These are phyloP conservation scores for Gnetum montanum DNA, from an alignment of 75 land plant genomes.

Conservation along the genomic window DNA sequence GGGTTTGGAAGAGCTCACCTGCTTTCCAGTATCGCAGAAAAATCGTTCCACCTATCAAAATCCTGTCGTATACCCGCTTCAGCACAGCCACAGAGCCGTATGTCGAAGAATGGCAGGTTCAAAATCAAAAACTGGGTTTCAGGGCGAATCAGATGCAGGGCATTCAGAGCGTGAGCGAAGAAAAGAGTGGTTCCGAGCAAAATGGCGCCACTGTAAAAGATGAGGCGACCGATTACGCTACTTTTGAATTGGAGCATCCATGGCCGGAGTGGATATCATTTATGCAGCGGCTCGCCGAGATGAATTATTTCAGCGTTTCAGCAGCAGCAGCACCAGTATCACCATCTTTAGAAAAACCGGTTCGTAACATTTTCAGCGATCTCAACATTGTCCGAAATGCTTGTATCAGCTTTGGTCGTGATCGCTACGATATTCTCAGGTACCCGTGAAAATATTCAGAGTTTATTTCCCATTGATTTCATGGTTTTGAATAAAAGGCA, in stretches of 20 bases:
- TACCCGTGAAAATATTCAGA: too few relatives aligned
- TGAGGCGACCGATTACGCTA: constrained; percentile 2
- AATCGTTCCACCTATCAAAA: neutral
- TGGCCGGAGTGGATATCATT: constrained; percentile 59
- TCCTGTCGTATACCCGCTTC: too few relatives aligned
- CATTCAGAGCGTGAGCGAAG: neutral
- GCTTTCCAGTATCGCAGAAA: neutral
- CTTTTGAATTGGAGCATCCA: constrained; percentile 10
- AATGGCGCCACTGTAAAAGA: neutral
- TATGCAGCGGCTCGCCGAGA: constrained; percentile 27
- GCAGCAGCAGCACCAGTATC: too few relatives aligned
- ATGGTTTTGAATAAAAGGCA: too few relatives aligned
- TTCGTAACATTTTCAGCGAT: constrained; percentile 8
- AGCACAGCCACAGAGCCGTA: neutral
- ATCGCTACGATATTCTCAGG: constrained; percentile 50
- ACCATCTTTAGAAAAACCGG: neutral
- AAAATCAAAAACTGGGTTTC: neutral
- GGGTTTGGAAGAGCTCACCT: neutral
- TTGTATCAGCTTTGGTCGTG: constrained; percentile 50
- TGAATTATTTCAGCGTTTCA: constrained; percentile 42
- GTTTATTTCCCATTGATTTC: too few relatives aligned
- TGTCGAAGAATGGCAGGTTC: neutral
- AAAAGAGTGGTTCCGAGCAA: neutral
- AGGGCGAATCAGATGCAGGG: neutral
- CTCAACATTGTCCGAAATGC: constrained; percentile 29